Evolutionary conservation across 2,329 filamentous ascomycete species (phyloP), one percentile per base, ranked within the genome.

Genomic region (Zymoseptoria pseudotritici): DNA sequence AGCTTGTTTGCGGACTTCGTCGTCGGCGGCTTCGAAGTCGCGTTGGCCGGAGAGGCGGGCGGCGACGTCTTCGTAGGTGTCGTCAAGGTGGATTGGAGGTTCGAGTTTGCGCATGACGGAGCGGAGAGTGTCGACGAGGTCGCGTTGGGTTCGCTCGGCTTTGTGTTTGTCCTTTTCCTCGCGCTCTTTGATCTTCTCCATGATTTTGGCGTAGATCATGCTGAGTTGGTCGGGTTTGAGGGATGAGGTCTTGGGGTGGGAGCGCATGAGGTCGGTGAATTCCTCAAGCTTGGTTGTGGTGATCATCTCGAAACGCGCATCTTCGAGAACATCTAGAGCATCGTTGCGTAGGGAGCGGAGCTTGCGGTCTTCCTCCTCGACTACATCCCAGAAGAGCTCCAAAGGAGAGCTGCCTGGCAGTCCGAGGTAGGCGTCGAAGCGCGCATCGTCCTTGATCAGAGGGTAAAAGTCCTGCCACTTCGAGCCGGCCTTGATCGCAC

Each of bases 311-410:
- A 91, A 96, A 70, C 87, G 90, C 80, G 90, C 89, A 77, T 96
- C 91, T 89, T 73, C 71, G 20, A 73, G 61, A 13, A 72, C 69
- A 52, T 73, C 71, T 4, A 73, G 61, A 22, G 68, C 70, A 50
- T 65, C 62, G 49, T 70, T 70, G 20, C 70, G 67, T 58, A 69
- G 67, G 4, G 67, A 65, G 4, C 69, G 67, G 21, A 74, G 66
- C 60, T 69, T 70, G 49, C 89, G 86, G 71, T 99, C 93, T 74
- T 97, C 91, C 73, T 96, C 91, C 73, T 97, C 94, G 24, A 97
- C 82, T 54, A 92, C 80, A 73, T 99, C 94, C 91, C 93, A 97
- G 78, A 99, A 97, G 6, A 99, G 80, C 70, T 97, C 91, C 65
- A 96, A 82, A 13, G 94, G 90, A 4, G 65, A 69, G 58, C 67